Evolutionary conservation across 768 basidiomycete genomes (phyloP).

Genomic region (Leccinum boreale): DNA sequence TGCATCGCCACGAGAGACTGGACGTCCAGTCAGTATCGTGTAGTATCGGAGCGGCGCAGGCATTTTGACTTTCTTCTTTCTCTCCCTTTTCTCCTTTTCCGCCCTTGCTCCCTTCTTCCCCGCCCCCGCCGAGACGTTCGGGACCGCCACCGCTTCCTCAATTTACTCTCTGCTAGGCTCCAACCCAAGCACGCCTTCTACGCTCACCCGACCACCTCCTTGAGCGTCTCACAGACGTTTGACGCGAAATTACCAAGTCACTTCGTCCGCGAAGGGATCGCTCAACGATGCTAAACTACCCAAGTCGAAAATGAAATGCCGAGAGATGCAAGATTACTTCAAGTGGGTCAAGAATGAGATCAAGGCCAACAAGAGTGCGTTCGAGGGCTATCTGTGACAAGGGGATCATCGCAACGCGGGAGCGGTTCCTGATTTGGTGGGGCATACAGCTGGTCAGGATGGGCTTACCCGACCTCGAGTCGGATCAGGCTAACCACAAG

Average conservation of each 20-base stretch:
- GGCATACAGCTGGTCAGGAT: constrained; percentile 45
- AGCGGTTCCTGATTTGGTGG: constrained; percentile 72
- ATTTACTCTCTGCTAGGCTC: too few species aligned
- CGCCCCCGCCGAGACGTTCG: too few species aligned
- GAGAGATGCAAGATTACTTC: constrained; percentile 77
- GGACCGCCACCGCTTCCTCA: too few species aligned
- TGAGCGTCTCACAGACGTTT: too few species aligned
- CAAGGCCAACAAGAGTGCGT: constrained; percentile 51
- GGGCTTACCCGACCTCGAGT: constrained; percentile 27
- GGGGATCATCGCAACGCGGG: constrained; percentile 83
- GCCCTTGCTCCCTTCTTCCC: too few species aligned
- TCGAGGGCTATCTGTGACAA: constrained; percentile 64
- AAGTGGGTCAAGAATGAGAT: constrained; percentile 85
- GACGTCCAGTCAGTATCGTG: too few species aligned
- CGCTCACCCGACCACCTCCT: too few species aligned
- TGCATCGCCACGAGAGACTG: too few species aligned
- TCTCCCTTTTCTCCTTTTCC: too few species aligned
- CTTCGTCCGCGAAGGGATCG: constrained; percentile 40
- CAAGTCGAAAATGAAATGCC: constrained; percentile 64
- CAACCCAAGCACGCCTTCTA: too few species aligned
- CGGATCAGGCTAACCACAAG: constrained; percentile 23
- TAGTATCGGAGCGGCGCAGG: too few species aligned
- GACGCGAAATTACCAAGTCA: constrained; percentile 79
- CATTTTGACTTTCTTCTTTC: too few species aligned
- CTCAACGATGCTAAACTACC: constrained; percentile 42